Conservation (phyloP, 768 basidiomycete species). For the Pleurotus pulmonarius region DNA sequence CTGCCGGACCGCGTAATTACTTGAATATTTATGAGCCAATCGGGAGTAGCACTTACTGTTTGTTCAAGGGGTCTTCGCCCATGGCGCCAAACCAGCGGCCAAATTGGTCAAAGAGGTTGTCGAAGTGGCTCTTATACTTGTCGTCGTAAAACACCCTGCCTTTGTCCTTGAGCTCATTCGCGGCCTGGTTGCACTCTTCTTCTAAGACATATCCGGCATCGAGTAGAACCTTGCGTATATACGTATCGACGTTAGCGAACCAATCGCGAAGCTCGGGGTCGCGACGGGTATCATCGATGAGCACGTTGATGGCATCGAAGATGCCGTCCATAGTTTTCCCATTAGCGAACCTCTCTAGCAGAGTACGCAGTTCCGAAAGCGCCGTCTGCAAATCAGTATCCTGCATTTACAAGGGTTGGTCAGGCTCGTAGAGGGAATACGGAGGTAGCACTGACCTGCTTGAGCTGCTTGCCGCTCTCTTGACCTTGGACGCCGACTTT, state of each 20-base stretch:
- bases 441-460: conserved; percentile 19
- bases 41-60: conserved; percentile 9
- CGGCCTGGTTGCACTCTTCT: conserved; percentile 66
- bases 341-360: conserved; percentile 90
- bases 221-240: conserved; percentile 68
- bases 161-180: conserved; percentile 54
- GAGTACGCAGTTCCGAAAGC: conserved; percentile 59
- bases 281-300: conserved; percentile 68
- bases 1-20: conserved; percentile 15
- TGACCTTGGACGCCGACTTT: conserved; percentile 15
- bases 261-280: conserved; percentile 74
- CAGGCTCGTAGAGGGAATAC: no score
- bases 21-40: not conserved
- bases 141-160: conserved; percentile 75
- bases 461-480: conserved; percentile 16
- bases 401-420: no score
- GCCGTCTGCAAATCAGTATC: no score
- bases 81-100: conserved; percentile 78
- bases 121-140: conserved; percentile 67
- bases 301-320: conserved; percentile 61
- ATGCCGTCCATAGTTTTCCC: conserved; percentile 61
- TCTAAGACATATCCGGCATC: conserved; percentile 83
- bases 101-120: conserved; percentile 66
- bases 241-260: conserved; percentile 61
- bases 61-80: conserved; percentile 65